Conservation (phyloP, 495 filamentous ascomycete genomes). For the Trichocladium antarcticum region DNA sequence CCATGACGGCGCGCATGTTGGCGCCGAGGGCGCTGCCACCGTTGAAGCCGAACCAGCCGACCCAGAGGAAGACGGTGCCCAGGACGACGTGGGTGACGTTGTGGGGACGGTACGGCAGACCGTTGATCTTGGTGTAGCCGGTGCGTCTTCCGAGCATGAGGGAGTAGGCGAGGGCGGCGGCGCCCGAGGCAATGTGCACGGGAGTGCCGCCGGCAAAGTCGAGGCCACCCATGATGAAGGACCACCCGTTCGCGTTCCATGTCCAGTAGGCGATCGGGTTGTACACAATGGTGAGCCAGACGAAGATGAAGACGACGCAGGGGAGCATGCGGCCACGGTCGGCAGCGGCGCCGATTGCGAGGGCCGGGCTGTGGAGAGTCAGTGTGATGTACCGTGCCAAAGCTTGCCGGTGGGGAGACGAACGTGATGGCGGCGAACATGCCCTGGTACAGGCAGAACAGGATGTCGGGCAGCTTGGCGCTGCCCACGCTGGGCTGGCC, state of each 20-base stretch:
- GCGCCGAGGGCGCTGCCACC: conserved; percentile 82
- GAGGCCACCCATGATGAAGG: conserved; percentile 68
- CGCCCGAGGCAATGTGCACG: conserved; percentile 88
- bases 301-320: conserved; percentile 88
- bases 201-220: conserved; percentile 96
- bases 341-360: conserved; percentile 84
- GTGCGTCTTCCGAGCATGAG: conserved; percentile 85
- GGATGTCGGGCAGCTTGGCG: conserved; percentile 69
- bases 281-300: conserved; percentile 92
- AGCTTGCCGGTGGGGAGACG: background rate
- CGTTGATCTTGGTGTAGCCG: conserved; percentile 68
- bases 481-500: conserved; percentile 74
- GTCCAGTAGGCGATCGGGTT: conserved; percentile 97
- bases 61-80: conserved; percentile 96
- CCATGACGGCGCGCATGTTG: conserved; percentile 79
- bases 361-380: conserved; percentile 48
- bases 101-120: conserved; percentile 92
- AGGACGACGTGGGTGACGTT: conserved; percentile 96
- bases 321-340: conserved; percentile 93
- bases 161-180: conserved; percentile 80
- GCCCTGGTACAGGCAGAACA: conserved; percentile 92
- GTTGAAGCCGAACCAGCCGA: conserved; percentile 99
- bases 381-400: too few relatives aligned
- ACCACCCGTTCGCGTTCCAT: conserved; percentile 86
- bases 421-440: conserved; percentile 92